Conservation (phyloP, 805 yeast genomes). For the Suhomyces xylopsoci region DNA sequence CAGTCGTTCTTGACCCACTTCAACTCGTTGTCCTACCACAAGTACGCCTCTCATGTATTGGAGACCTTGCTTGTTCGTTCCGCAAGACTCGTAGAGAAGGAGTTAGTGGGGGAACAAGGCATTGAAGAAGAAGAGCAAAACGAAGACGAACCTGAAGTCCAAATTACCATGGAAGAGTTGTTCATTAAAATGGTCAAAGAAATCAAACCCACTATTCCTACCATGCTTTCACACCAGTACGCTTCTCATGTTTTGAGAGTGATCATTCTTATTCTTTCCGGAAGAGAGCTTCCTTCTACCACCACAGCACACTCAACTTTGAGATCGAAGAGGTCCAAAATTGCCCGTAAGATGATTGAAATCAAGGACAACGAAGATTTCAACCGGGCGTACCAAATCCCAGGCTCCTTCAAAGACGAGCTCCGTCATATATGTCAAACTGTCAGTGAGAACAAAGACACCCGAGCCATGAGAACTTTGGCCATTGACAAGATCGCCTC, state of each 20-base stretch:
- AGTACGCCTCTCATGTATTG: conserved; percentile 89
- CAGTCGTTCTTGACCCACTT: conserved; percentile 71
- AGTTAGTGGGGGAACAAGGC: conserved; percentile 43
- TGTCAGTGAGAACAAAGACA: conserved; percentile 35
- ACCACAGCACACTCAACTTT: conserved; percentile 65
- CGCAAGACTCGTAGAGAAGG: conserved; percentile 74
- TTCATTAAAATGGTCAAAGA: conserved; percentile 66
- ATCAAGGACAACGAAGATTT: conserved; percentile 76
- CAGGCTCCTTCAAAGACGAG: conserved; percentile 62
- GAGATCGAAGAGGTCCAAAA: conserved; percentile 79
- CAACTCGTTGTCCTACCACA: conserved; percentile 74
- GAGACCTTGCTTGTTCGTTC: conserved; percentile 78
- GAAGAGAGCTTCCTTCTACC: conserved; percentile 73
- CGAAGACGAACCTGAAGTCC: conserved; percentile 35
- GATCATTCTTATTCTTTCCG: conserved; percentile 67
- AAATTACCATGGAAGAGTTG: conserved; percentile 61
- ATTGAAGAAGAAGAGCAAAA: conserved; percentile 25
- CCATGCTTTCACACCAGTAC: conserved; percentile 71
- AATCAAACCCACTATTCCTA: conserved; percentile 53
- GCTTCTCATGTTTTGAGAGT: conserved; percentile 86
- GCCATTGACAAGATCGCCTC: conserved; percentile 81
- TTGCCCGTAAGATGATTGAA: conserved; percentile 91
- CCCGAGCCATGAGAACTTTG: conserved; percentile 55
- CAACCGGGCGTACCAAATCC: conserved; percentile 63
- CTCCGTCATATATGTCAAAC: conserved; percentile 48